A percentile compares a stretch with the other conserved stretches of the same genome.
phyloP scores from a whole-genome alignment of 208 protist species.

The Phytomonas sp. region DNA sequence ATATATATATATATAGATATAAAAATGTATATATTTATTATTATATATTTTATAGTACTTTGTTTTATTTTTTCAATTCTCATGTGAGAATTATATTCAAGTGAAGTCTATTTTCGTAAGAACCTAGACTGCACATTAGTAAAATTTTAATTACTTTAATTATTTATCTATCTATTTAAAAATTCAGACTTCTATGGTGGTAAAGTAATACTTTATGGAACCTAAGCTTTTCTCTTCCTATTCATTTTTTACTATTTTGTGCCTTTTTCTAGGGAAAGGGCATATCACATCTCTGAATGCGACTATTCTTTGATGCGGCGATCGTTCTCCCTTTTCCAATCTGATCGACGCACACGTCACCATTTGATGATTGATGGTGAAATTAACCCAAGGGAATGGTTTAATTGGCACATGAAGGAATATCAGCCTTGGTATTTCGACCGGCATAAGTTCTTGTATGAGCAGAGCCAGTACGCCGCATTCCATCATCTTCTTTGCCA shows the following conservation, averaged over 20 bases:
- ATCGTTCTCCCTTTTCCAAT: slow-evolving; percentile 21
- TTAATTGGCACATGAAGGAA: slow-evolving; percentile 88
- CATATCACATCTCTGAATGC: background rate
- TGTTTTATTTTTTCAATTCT: slow-evolving; percentile 1
- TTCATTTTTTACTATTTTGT: slow-evolving; percentile 8
- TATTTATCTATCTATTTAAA: background rate
- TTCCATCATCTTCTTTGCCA: slow-evolving; percentile 81
- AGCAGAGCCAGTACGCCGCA: slow-evolving; percentile 74
- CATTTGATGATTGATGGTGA: slow-evolving; percentile 87
- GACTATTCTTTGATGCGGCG: slow-evolving; percentile 1
- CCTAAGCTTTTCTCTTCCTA: background rate
- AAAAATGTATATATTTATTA: slow-evolving; percentile 4
- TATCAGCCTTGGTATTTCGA: slow-evolving; percentile 91
- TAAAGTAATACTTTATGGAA: slow-evolving; percentile 11
- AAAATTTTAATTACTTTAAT: slow-evolving; percentile 17
- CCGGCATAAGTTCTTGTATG: slow-evolving; percentile 86
- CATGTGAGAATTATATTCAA: slow-evolving; percentile 1
- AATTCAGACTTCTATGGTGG: slow-evolving; percentile 4
- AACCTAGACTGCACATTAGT: background rate
- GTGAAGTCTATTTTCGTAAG: slow-evolving; percentile 6
- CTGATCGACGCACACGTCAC: slow-evolving; percentile 80
- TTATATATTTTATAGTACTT: slow-evolving; percentile 14
- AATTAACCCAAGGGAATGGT: slow-evolving; percentile 87
- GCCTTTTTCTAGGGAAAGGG: background rate
- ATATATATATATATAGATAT: slow-evolving; percentile 2